phyloP scores from a whole-genome alignment of 345 rosid species.

The Lagerstroemia speciosa region DNA sequence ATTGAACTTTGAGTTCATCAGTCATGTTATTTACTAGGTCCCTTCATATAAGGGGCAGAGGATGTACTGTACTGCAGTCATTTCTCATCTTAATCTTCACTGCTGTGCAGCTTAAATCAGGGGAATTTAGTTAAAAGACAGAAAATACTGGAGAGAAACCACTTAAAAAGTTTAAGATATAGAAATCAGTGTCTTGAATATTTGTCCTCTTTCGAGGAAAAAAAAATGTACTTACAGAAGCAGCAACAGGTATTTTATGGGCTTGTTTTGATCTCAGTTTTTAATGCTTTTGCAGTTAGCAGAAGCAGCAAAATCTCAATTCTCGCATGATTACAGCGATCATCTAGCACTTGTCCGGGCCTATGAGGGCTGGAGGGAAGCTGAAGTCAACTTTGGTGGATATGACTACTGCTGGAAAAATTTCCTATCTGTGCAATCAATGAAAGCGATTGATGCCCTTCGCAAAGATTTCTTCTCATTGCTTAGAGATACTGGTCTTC shows the following conservation, averaged over 20 bases:
- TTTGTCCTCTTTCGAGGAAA: not conserved
- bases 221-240: not conserved
- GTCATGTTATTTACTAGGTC: not conserved
- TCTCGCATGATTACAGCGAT: slow-evolving; percentile 74
- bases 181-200: not conserved
- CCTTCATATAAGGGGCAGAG: not conserved
- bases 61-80: not conserved
- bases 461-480: slow-evolving; percentile 69
- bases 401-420: slow-evolving; percentile 90
- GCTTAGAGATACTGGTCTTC: slow-evolving; percentile 64
- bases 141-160: not conserved
- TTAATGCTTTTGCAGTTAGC: slow-evolving; percentile 49
- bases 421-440: slow-evolving; percentile 72
- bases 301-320: slow-evolving; percentile 76
- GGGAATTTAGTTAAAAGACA: not conserved
- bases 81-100: not conserved
- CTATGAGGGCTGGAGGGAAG: slow-evolving; percentile 77
- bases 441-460: slow-evolving; percentile 89
- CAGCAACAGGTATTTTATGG: too few species aligned
- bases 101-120: not conserved
- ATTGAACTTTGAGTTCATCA: not conserved
- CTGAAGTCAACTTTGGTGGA: slow-evolving; percentile 58
- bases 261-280: slow-evolving; percentile 7
- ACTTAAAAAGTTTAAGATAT: not conserved
- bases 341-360: slow-evolving; percentile 88